Conservation (phyloP, 2,329 filamentous ascomycete genomes). For the Penicillium verrucosum region DNA sequence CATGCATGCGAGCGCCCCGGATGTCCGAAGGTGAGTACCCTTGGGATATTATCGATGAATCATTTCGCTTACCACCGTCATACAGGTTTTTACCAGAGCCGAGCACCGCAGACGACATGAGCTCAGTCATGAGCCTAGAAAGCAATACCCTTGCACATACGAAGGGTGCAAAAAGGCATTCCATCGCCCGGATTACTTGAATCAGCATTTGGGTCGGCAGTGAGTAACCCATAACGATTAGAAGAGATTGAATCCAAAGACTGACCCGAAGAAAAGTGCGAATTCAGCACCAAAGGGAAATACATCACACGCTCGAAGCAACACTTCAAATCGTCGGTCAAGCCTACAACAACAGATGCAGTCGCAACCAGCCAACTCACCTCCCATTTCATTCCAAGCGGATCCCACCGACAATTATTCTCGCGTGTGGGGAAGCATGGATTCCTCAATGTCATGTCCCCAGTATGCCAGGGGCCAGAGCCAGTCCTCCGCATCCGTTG, state of each 20-base stretch:
- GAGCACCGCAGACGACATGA: conserved; percentile 49
- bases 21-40: conserved; percentile 43
- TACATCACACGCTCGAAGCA: not conserved
- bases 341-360: not conserved
- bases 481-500: not conserved
- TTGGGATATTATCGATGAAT: not conserved
- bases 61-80: not conserved
- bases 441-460: not conserved
- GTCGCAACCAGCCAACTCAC: not conserved
- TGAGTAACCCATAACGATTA: conserved; percentile 25
- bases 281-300: not conserved
- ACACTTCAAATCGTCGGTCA: not conserved
- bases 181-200: conserved; percentile 47
- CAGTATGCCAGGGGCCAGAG: not conserved
- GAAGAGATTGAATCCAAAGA: not conserved
- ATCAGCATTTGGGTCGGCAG: conserved; percentile 50
- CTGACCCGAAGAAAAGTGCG: not conserved
- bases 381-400: not conserved
- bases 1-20: conserved; percentile 48
- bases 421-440: conserved; percentile 1
- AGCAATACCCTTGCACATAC: conserved; percentile 41
- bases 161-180: conserved; percentile 47
- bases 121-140: conserved; percentile 48
- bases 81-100: conserved; percentile 48
- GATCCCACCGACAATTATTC: not conserved